Conservation (phyloP, 148 eudicot species). For the Pharnaceum exiguum region DNA sequence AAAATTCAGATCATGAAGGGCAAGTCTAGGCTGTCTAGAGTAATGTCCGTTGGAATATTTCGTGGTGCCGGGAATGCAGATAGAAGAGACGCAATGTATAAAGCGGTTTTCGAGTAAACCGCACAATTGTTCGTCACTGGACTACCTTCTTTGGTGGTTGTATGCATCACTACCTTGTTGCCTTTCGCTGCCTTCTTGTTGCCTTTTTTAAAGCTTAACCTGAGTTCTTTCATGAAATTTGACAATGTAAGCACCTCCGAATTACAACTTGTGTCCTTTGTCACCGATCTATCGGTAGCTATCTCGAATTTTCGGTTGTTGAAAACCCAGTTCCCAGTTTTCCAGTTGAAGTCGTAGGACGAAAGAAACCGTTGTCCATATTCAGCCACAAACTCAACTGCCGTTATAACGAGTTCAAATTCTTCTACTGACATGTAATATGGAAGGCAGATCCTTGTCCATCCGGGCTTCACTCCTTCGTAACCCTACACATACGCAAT, state of each 20-base stretch:
- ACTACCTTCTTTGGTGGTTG: neutral
- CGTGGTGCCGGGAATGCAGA: slow-evolving; percentile 9
- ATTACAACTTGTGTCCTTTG: neutral
- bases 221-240: slow-evolving; percentile 8
- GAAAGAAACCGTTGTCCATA: slow-evolving; percentile 33
- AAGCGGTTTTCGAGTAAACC: slow-evolving; percentile 22
- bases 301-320: slow-evolving; percentile 1
- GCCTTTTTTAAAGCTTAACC: neutral
- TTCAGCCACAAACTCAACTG: slow-evolving; percentile 26
- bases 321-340: slow-evolving; percentile 32
- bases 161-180: no score
- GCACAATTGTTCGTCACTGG: neutral
- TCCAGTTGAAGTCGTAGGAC: slow-evolving; percentile 34
- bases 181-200: neutral
- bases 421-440: slow-evolving; percentile 38
- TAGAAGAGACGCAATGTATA: slow-evolving; percentile 18
- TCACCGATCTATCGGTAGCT: neutral
- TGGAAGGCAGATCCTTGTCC: slow-evolving; percentile 44
- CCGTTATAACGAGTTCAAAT: slow-evolving; percentile 21
- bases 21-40: slow-evolving; percentile 23
- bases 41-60: slow-evolving; percentile 20
- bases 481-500: slow-evolving; percentile 25
- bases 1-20: slow-evolving; percentile 19
- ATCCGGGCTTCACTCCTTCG: slow-evolving; percentile 40
- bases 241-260: neutral